Evolutionary conservation across 2,329 filamentous ascomycete genomes (phyloP).

Genomic region (Raffaelea arxii): DNA sequence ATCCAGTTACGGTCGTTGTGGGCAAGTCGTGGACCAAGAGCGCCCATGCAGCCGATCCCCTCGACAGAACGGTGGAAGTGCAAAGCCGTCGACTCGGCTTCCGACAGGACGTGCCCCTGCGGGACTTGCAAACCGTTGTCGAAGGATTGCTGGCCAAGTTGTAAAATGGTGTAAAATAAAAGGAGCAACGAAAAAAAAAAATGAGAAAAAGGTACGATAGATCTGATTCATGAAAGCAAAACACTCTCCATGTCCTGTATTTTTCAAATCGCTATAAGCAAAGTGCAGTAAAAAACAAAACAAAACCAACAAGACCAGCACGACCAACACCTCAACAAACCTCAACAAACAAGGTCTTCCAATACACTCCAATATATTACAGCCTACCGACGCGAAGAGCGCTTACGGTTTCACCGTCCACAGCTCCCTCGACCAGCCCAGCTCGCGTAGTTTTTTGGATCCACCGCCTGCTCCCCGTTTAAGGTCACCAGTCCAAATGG

Average conservation of each 20-base stretch:
- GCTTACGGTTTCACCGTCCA: conserved; percentile 54
- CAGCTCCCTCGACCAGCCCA: conserved; percentile 53
- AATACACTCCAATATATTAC: no score
- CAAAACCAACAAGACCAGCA: no score
- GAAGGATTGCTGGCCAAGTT: conserved; percentile 37
- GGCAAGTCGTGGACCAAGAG: conserved; percentile 54
- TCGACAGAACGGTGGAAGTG: conserved; percentile 49
- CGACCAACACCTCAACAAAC: no score
- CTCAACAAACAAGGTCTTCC: no score
- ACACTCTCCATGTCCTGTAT: neutral
- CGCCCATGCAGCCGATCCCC: conserved; percentile 42
- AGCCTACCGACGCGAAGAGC: no score
- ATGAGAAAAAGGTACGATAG: neutral
- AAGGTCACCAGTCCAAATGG: conserved; percentile 40
- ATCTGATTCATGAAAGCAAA: neutral
- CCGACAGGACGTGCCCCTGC: conserved; percentile 47
- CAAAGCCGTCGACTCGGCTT: conserved; percentile 63
- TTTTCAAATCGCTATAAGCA: neutral
- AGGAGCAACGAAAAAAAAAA: neutral
- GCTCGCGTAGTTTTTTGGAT: conserved; percentile 51
- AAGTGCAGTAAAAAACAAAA: neutral
- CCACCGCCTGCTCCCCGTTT: conserved; percentile 38
- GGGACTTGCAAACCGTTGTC: conserved; percentile 37
- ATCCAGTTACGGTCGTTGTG: conserved; percentile 72
- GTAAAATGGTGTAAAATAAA: conserved; percentile 17